A percentile compares a stretch with the other conserved stretches of the same genome.
Conservation (phyloP, 495 filamentous ascomycete species). For the Penicillium lagena region DNA sequence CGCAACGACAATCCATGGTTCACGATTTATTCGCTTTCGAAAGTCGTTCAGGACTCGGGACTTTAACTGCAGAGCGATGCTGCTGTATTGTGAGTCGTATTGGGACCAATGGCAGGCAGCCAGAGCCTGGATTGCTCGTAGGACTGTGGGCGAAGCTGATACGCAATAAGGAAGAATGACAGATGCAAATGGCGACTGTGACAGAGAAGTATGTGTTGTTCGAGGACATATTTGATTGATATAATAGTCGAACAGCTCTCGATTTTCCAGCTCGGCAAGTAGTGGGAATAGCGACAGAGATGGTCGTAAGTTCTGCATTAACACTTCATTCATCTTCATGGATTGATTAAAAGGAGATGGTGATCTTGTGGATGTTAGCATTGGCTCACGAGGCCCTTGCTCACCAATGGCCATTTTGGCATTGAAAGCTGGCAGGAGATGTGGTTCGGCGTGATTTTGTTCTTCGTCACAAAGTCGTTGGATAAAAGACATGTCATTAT, state of each 20-base stretch:
- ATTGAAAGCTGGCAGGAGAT: neutral
- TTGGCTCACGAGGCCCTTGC: neutral
- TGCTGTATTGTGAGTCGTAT: slow-evolving; percentile 3
- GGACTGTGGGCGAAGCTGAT: neutral
- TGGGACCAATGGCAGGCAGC: slow-evolving; percentile 10
- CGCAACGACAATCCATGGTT: neutral
- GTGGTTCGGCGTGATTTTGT: neutral
- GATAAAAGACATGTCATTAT: neutral
- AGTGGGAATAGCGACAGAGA: neutral
- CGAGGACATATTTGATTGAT: slow-evolving; percentile 7
- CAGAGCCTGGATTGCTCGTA: slow-evolving; percentile 7
- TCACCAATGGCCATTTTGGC: neutral
- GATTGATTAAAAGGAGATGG: neutral
- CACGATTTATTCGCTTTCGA: no score
- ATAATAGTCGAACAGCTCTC: slow-evolving; percentile 5
- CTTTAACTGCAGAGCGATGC: slow-evolving; percentile 2
- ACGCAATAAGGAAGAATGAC: slow-evolving; percentile 7
- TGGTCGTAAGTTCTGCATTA: neutral
- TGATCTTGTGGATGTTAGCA: neutral
- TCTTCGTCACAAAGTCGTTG: slow-evolving; percentile 1
- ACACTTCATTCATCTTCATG: neutral
- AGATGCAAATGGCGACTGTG: slow-evolving; percentile 8
- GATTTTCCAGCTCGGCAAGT: neutral
- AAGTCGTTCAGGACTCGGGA: neutral
- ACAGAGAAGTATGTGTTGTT: neutral